phyloP scores from a whole-genome alignment of 805 yeast genomes.

The Priceomyces medius region DNA sequence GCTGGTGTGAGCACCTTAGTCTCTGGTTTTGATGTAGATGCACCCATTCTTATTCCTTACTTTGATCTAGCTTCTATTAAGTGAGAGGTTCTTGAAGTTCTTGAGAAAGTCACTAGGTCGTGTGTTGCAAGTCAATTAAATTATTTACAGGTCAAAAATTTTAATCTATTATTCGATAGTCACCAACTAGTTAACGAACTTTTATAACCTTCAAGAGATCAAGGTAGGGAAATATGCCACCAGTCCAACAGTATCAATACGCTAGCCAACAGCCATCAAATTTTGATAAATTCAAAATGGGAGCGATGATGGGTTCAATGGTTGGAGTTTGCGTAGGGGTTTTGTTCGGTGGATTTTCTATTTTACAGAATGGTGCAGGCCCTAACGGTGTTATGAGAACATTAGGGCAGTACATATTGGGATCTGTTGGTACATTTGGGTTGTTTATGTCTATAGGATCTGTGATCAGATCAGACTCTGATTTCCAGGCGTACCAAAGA shows the following conservation, averaged over 20 bases:
- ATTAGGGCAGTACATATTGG: constrained; percentile 92
- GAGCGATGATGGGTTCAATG: constrained; percentile 90
- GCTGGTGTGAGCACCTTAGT: constrained; percentile 65
- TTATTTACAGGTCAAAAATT: constrained; percentile 1
- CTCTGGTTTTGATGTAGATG: constrained; percentile 60
- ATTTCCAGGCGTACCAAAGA: constrained; percentile 28
- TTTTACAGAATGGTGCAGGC: constrained; percentile 93
- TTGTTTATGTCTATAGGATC: constrained; percentile 96
- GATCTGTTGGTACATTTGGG: constrained; percentile 96
- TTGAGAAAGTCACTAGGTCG: background rate
- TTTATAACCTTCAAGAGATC: background rate
- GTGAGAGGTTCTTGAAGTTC: background rate
- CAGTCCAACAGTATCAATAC: constrained; percentile 67
- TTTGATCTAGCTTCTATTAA: background rate
- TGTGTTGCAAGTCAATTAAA: background rate
- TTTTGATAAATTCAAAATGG: constrained; percentile 98
- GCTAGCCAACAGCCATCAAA: constrained; percentile 66
- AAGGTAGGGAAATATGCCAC: constrained; percentile 44
- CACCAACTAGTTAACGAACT: background rate
- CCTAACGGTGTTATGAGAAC: constrained; percentile 97
- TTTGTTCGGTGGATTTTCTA: constrained; percentile 89
- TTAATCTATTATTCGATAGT: background rate
- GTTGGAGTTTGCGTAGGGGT: constrained; percentile 95
- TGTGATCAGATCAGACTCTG: constrained; percentile 74
- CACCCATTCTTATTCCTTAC: constrained; percentile 46